phyloP scores from a whole-genome alignment of 495 filamentous ascomycete genomes.

The Oleoguttula mirabilis region DNA sequence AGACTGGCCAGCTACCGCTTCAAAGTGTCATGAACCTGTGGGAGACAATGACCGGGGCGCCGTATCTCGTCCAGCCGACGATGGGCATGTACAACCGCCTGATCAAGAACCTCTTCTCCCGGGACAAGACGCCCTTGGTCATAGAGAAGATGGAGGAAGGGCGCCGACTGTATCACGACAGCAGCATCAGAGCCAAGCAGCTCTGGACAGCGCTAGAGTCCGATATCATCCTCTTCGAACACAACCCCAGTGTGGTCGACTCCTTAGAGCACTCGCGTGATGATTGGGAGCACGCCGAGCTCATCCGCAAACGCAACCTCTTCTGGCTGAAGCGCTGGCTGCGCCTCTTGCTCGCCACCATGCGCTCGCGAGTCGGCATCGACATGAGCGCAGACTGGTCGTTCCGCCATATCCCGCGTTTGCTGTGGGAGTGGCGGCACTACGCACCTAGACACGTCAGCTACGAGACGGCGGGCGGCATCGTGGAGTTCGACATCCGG shows the following conservation, averaged over 20 bases:
- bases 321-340: constrained; percentile 16
- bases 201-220: neutral
- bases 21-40: constrained; percentile 37
- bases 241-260: neutral
- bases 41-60: constrained; percentile 43
- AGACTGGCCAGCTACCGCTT: constrained; percentile 30
- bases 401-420: constrained; percentile 4
- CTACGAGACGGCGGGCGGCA: constrained; percentile 9
- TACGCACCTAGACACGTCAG: neutral
- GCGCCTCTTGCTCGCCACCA: constrained; percentile 14
- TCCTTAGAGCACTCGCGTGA: neutral
- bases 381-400: neutral
- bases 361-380: neutral
- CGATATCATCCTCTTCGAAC: too few relatives aligned
- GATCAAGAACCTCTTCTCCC: constrained; percentile 32
- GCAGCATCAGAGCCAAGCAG: neutral
- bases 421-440: constrained; percentile 7
- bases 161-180: neutral
- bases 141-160: constrained; percentile 10
- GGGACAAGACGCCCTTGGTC: constrained; percentile 1
- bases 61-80: constrained; percentile 45
- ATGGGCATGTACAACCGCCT: constrained; percentile 42
- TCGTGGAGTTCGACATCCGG: constrained; percentile 14
- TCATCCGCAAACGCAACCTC: constrained; percentile 8
- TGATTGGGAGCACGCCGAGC: constrained; percentile 3